A percentile compares a stretch with the other conserved stretches of the same genome.
Evolutionary conservation across 495 filamentous ascomycete species (phyloP).

Genomic region (Aeminium ludgeri): DNA sequence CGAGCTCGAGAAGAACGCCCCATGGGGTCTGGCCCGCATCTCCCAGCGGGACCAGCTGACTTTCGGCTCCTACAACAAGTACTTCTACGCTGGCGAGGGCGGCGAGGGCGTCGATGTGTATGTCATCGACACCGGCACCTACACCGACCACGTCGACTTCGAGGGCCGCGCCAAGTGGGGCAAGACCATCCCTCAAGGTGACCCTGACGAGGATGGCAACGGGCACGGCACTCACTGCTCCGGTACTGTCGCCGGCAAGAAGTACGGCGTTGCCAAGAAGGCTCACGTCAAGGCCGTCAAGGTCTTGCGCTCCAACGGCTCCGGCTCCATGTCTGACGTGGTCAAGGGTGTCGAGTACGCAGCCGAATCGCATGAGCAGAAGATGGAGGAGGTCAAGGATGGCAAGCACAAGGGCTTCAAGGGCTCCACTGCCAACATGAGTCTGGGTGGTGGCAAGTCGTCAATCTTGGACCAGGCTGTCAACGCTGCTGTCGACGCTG

Average conservation of each 20-base stretch:
- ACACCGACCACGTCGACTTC: conserved; percentile 87
- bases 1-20: conserved; percentile 71
- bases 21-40: conserved; percentile 95
- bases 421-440: conserved; percentile 98
- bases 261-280: conserved; percentile 99
- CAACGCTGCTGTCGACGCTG: conserved; percentile 77
- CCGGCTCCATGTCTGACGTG: conserved; percentile 96
- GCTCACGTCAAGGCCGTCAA: conserved; percentile 93
- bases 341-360: conserved; percentile 97
- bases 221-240: conserved; percentile 99
- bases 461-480: conserved; percentile 76
- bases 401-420: conserved; percentile 87
- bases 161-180: conserved; percentile 91
- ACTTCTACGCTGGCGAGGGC: conserved; percentile 75
- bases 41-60: conserved; percentile 76
- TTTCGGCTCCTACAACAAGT: conserved; percentile 95
- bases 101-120: conserved; percentile 99
- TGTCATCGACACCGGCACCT: conserved; percentile 95
- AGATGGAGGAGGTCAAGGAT: conserved; percentile 56
- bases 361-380: conserved; percentile 57
- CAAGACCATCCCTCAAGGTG: conserved; percentile 76
- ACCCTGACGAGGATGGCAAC: conserved; percentile 86
- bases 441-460: conserved; percentile 91
- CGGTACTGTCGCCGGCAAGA: conserved; percentile 91
- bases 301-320: conserved; percentile 92